Percentiles rank a stretch among this genome's conserved stretches.
Evolutionary conservation across 176 grass and related monocot genomes (phyloP).

Genomic region (Bothriochloa decipiens): DNA sequence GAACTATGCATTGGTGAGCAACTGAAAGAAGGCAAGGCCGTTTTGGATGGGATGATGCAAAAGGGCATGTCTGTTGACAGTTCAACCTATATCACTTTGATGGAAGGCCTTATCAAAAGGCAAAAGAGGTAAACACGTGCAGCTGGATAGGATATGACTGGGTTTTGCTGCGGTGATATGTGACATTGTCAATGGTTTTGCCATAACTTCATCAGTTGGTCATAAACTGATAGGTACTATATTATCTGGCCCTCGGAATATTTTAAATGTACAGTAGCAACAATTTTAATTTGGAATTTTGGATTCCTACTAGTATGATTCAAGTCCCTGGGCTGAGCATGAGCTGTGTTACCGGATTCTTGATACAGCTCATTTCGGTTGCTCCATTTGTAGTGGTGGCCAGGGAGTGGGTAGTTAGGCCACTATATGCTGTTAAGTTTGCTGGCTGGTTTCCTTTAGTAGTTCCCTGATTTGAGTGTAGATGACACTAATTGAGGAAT

Average conservation of each 20-base stretch:
- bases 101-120: constrained; percentile 91
- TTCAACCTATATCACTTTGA: constrained; percentile 88
- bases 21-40: constrained; percentile 80
- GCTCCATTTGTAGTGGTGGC: not conserved
- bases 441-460: not conserved
- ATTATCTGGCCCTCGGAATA: constrained; percentile 4
- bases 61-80: constrained; percentile 70
- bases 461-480: not conserved
- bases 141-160: constrained; percentile 39
- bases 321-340: not conserved
- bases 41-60: constrained; percentile 77
- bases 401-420: not conserved
- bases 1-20: constrained; percentile 69
- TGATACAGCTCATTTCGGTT: not conserved
- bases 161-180: not conserved
- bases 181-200: not conserved
- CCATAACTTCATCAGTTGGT: constrained; percentile 23
- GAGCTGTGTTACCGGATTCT: constrained; percentile 13
- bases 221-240: constrained; percentile 20
- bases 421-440: not conserved
- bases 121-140: constrained; percentile 84
- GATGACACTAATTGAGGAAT: not conserved
- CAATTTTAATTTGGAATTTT: not conserved
- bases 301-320: not conserved
- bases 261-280: not conserved